phyloP scores from a whole-genome alignment of 2,329 filamentous ascomycete genomes.

The Orbilia oligospora region DNA sequence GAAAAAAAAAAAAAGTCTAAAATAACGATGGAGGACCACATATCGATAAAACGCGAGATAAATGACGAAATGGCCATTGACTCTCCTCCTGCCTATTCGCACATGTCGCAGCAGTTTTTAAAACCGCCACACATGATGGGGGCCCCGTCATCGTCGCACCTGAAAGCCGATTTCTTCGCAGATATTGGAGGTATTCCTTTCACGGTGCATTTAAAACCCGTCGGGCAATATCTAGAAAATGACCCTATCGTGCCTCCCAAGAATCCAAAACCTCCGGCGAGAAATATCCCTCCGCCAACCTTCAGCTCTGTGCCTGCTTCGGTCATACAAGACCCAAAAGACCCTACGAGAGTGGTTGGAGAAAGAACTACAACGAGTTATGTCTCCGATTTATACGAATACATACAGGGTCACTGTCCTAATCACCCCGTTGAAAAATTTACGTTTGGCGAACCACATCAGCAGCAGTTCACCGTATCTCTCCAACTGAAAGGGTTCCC shows the following conservation, averaged over 20 bases:
- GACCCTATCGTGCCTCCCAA: slow-evolving; percentile 34
- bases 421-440: slow-evolving; percentile 38
- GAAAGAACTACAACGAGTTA: slow-evolving; percentile 47
- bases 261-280: slow-evolving; percentile 50
- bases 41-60: slow-evolving; percentile 32
- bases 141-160: background rate
- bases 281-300: slow-evolving; percentile 29
- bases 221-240: slow-evolving; percentile 37
- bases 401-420: slow-evolving; percentile 51
- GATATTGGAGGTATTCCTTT: slow-evolving; percentile 32
- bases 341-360: slow-evolving; percentile 45
- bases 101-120: background rate
- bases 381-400: slow-evolving; percentile 57
- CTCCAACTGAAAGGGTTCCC: slow-evolving; percentile 25
- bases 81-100: slow-evolving; percentile 23
- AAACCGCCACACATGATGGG: slow-evolving; percentile 4
- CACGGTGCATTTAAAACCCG: slow-evolving; percentile 39
- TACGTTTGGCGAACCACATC: slow-evolving; percentile 38
- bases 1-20: background rate
- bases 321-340: slow-evolving; percentile 44
- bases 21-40: slow-evolving; percentile 12
- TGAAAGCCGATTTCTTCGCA: slow-evolving; percentile 35
- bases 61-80: slow-evolving; percentile 18
- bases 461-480: slow-evolving; percentile 52
- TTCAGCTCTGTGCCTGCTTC: slow-evolving; percentile 43